Base-by-base conservation (phyloP, 73 alveolate species). In the Paramecium biaurelia region DNA sequence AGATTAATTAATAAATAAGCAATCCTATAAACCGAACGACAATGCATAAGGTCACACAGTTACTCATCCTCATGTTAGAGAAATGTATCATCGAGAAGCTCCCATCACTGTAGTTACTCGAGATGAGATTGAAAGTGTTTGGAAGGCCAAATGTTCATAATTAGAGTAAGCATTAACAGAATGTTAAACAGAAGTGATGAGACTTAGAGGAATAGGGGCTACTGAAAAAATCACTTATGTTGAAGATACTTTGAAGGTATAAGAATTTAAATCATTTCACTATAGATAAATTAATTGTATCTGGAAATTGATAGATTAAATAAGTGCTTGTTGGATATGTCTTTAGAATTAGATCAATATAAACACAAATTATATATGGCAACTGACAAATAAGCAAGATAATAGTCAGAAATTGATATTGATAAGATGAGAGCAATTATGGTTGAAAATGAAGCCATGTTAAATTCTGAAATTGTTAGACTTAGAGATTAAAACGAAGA, bases 1-100 rank as follows among this genome's bases (percentile, higher is more conserved):
- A 21, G 34, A 53, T 18, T 18, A 1, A 53, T 53, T 3, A 18
- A 53, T 53, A 53, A 4, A 53, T 53, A 53, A 63, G 84, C 21
- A 53, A 53, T 63, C 43, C 12, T 63, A 63, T 63, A 63, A 26
- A 7, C 21, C 47, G 84, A 32, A 63, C 12, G 45, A 63, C 12
- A 32, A 53, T 53, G 34, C 84, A 10, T 35, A 72, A 20, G 35
- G 86, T 38, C 90, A 79, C 56, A 79, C 90, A 23, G 72, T 79
- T 63, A 79, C 90, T 42, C 90, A 79, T 45, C 90, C 90, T 3
- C 72, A 79, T 30, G 90, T 79, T 42, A 79, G 90, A 21, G 90
- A 79, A 14, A 38, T 79, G 45, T 41, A 43, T 21, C 90, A 79
- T 47, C n/a, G 90, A 79, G 90, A 79, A 45, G 90, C 90, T 10